phyloP scores from a whole-genome alignment of 768 basidiomycete species.

The Boletus vermiculosoides region DNA sequence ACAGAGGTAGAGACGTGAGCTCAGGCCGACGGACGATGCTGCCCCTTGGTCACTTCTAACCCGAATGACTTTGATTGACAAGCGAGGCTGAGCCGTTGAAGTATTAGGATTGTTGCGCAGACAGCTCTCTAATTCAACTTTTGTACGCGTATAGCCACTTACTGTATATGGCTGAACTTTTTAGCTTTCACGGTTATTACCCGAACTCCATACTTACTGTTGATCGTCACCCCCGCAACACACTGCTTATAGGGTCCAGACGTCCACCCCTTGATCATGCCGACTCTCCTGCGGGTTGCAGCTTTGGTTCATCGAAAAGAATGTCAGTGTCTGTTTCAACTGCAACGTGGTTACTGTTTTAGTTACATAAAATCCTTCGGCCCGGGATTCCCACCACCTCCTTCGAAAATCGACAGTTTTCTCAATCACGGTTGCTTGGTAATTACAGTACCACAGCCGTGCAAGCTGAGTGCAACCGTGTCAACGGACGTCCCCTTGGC shows the following conservation, averaged over 20 bases:
- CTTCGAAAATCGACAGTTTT: too few relatives aligned
- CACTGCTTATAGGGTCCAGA: neutral
- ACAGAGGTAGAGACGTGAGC: neutral
- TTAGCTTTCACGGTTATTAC: neutral
- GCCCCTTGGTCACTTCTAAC: neutral
- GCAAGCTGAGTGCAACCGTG: neutral
- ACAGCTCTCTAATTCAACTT: neutral
- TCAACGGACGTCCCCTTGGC: neutral
- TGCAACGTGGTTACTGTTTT: neutral
- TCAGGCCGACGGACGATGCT: neutral
- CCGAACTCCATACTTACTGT: neutral
- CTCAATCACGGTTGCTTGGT: neutral
- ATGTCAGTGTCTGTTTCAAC: neutral
- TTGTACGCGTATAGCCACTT: neutral
- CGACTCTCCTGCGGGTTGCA: neutral
- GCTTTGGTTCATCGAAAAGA: neutral
- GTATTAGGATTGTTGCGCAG: neutral
- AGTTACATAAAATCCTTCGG: neutral
- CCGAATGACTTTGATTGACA: neutral
- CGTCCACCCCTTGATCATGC: neutral
- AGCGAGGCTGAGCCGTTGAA: neutral
- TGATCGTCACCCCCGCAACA: slow-evolving; percentile 1
- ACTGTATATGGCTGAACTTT: neutral
- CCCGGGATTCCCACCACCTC: neutral
- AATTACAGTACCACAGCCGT: neutral